phyloP scores from a whole-genome alignment of 1,284 basidiomycete genomes.

The Rhodofomes roseus region DNA sequence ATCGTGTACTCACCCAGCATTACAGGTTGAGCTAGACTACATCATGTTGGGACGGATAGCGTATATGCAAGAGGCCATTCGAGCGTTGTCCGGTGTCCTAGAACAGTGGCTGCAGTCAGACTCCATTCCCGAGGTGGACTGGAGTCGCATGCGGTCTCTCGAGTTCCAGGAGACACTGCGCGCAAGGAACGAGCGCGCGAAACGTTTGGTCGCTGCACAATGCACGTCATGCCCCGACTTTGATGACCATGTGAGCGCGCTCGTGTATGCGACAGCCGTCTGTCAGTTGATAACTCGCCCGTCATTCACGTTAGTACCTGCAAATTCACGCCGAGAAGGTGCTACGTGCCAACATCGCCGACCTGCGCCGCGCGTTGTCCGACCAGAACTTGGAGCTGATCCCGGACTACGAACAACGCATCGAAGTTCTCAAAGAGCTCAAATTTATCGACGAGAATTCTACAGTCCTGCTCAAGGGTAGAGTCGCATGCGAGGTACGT shows the following conservation, averaged over 20 bases:
- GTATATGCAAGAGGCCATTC: constrained; percentile 50
- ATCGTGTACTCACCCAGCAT: constrained; percentile 6
- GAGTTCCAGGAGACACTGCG: constrained; percentile 90
- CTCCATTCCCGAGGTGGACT: constrained; percentile 75
- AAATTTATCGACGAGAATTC: constrained; percentile 92
- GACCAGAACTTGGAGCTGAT: constrained; percentile 97
- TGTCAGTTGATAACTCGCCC: background rate
- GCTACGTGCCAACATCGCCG: constrained; percentile 69
- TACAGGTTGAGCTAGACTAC: constrained; percentile 66
- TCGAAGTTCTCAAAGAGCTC: constrained; percentile 88
- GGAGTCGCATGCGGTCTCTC: constrained; percentile 78
- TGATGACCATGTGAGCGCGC: constrained; percentile 55
- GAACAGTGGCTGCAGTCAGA: constrained; percentile 50
- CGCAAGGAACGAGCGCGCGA: constrained; percentile 49
- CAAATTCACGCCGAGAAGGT: constrained; percentile 73
- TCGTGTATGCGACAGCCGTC: background rate
- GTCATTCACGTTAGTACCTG: constrained; percentile 61
- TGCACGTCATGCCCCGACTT: constrained; percentile 68
- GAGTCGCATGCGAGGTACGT: constrained; percentile 93
- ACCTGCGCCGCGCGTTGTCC: constrained; percentile 79
- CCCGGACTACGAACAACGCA: constrained; percentile 95
- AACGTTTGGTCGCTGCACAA: constrained; percentile 38
- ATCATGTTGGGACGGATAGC: constrained; percentile 65
- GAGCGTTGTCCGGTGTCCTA: constrained; percentile 45
- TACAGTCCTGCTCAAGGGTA: constrained; percentile 93